These are phyloP conservation scores for Bertia moriformis DNA, from an alignment of 2,329 filamentous ascomycete species.

Conservation along the genomic window DNA sequence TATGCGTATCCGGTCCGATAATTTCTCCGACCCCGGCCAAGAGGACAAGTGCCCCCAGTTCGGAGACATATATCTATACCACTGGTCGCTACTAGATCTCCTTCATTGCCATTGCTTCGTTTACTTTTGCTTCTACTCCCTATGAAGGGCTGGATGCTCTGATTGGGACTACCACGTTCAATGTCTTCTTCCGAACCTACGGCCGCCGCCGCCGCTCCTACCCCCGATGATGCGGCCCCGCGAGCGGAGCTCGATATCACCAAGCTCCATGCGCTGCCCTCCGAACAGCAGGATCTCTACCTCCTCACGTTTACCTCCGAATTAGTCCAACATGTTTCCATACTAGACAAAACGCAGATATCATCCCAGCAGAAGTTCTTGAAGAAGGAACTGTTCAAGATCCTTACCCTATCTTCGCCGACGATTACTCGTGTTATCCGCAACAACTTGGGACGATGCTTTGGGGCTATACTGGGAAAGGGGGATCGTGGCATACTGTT, in stretches of 20 bases:
- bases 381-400: slow-evolving; percentile 87
- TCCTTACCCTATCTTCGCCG: slow-evolving; percentile 70
- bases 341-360: slow-evolving; percentile 63
- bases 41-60: too few species aligned
- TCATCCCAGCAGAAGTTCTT: slow-evolving; percentile 80
- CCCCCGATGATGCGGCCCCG: not conserved
- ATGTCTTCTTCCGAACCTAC: not conserved
- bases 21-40: not conserved
- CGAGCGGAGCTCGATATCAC: slow-evolving; percentile 65
- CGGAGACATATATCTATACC: too few species aligned
- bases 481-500: slow-evolving; percentile 86
- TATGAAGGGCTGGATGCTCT: too few species aligned
- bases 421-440: slow-evolving; percentile 77
- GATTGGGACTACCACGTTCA: not conserved
- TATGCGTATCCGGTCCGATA: not conserved
- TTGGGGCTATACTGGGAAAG: slow-evolving; percentile 67
- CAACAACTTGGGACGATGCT: slow-evolving; percentile 73
- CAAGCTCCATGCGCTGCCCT: slow-evolving; percentile 76
- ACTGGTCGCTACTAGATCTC: too few species aligned
- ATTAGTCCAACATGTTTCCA: slow-evolving; percentile 65
- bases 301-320: slow-evolving; percentile 77
- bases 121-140: too few species aligned
- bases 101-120: too few species aligned
- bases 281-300: slow-evolving; percentile 91
- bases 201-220: not conserved